phyloP scores from a whole-genome alignment of 2,329 filamentous ascomycete species.

The Alternaria sp. region DNA sequence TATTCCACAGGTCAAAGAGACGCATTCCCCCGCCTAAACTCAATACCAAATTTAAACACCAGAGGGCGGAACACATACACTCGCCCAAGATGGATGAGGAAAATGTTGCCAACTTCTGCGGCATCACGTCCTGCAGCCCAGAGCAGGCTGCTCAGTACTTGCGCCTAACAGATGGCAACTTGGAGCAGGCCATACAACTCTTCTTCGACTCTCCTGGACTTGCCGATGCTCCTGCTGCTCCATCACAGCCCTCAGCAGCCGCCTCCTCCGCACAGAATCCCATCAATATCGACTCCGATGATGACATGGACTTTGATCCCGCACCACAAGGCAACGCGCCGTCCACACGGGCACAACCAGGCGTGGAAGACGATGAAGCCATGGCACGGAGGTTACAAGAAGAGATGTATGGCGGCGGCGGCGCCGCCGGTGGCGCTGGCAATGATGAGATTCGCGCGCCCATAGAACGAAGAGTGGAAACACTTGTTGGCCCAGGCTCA shows the following conservation, averaged over 20 bases:
- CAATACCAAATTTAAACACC: neutral
- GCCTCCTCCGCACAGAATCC: conserved; percentile 59
- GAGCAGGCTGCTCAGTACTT: conserved; percentile 84
- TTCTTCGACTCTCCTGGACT: conserved; percentile 90
- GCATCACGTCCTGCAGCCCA: conserved; percentile 78
- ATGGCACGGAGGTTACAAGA: conserved; percentile 93
- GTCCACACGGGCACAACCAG: conserved; percentile 30
- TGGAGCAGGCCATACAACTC: conserved; percentile 85
- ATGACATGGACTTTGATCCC: conserved; percentile 64
- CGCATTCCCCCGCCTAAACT: neutral
- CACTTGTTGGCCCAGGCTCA: conserved; percentile 77
- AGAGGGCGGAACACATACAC: conserved; percentile 6
- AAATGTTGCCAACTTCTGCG: conserved; percentile 76
- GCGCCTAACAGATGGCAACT: conserved; percentile 81
- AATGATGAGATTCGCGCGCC: conserved; percentile 80
- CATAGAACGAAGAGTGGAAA: conserved; percentile 90
- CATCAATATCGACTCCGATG: conserved; percentile 80
- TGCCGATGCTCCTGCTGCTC: conserved; percentile 55
- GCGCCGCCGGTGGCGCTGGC: conserved; percentile 51
- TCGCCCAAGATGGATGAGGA: conserved; percentile 56
- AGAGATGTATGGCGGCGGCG: conserved; percentile 75
- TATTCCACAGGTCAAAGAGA: neutral
- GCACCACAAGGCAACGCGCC: conserved; percentile 43
- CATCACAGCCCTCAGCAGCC: conserved; percentile 47
- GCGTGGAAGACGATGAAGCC: conserved; percentile 86